phyloP scores from a whole-genome alignment of 306 rosid species.

The Prosopis cineraria region DNA sequence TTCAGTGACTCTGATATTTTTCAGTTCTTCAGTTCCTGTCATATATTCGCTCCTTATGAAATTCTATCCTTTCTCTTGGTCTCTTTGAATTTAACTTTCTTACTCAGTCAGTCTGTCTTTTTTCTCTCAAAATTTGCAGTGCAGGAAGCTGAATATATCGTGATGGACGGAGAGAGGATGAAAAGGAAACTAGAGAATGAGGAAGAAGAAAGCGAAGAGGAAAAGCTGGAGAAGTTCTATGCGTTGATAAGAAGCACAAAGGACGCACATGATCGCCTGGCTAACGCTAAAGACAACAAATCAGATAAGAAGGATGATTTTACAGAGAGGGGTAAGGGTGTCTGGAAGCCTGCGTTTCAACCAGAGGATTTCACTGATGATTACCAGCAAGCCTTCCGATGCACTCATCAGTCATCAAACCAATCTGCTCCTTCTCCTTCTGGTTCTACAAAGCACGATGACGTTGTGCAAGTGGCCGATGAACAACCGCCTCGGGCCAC shows the following conservation, averaged over 20 bases:
- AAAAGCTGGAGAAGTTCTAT: conserved; percentile 68
- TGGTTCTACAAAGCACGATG: conserved; percentile 32
- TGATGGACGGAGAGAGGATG: conserved; percentile 64
- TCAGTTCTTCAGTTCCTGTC: neutral
- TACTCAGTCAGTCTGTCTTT: neutral
- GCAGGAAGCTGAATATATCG: neutral
- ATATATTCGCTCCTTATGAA: neutral
- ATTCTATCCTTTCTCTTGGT: neutral
- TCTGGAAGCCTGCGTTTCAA: conserved; percentile 74
- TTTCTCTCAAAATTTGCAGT: neutral
- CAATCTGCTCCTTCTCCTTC: conserved; percentile 19
- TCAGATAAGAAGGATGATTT: conserved; percentile 20
- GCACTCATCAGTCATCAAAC: neutral
- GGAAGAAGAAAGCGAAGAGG: conserved; percentile 53
- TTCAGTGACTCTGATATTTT: neutral
- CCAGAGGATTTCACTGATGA: conserved; percentile 71
- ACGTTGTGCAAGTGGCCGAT: conserved; percentile 4
- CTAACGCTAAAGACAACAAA: conserved; percentile 20
- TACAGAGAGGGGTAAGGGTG: conserved; percentile 14
- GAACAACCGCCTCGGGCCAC: conserved; percentile 13
- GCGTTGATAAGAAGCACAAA: conserved; percentile 72
- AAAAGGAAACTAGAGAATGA: conserved; percentile 55
- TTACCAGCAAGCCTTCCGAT: neutral
- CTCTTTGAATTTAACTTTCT: neutral
- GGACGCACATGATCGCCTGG: conserved; percentile 43